Percentiles rank a stretch among this genome's conserved stretches.
Conservation (phyloP, 2,329 filamentous ascomycete genomes). For the Cytospora schulzeri region DNA sequence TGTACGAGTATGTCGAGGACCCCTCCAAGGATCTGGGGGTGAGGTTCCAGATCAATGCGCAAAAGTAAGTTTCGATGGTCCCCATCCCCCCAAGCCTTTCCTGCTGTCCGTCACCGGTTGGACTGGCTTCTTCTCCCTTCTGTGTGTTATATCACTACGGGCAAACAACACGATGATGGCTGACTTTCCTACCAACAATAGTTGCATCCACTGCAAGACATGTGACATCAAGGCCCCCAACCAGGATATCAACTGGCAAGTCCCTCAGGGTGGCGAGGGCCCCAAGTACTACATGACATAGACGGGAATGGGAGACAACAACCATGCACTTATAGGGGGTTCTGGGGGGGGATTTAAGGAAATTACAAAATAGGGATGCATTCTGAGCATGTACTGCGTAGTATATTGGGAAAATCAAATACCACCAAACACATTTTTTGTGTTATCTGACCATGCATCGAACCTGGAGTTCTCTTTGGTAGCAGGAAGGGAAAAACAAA, state of each 20-base stretch:
- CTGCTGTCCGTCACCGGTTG: neutral
- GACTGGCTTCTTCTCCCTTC: neutral
- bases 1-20: constrained; percentile 98
- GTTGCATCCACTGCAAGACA: constrained; percentile 99
- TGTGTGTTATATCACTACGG: neutral
- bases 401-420: neutral
- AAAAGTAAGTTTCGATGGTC: constrained; percentile 72
- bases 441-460: neutral
- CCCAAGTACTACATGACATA: constrained; percentile 73
- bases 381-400: neutral
- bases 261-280: constrained; percentile 86
- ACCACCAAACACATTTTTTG: neutral
- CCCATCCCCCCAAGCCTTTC: neutral
- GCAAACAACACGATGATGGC: constrained; percentile 30
- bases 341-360: neutral
- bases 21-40: constrained; percentile 83
- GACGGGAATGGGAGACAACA: neutral
- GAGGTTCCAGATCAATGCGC: constrained; percentile 94
- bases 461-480: neutral
- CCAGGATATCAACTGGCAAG: constrained; percentile 97
- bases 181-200: constrained; percentile 43
- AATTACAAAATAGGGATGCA: neutral
- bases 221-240: constrained; percentile 97
- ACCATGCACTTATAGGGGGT: neutral
- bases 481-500: no score